Evolutionary conservation across 805 yeast species (phyloP).

Genomic region (Lachancea cidri): DNA sequence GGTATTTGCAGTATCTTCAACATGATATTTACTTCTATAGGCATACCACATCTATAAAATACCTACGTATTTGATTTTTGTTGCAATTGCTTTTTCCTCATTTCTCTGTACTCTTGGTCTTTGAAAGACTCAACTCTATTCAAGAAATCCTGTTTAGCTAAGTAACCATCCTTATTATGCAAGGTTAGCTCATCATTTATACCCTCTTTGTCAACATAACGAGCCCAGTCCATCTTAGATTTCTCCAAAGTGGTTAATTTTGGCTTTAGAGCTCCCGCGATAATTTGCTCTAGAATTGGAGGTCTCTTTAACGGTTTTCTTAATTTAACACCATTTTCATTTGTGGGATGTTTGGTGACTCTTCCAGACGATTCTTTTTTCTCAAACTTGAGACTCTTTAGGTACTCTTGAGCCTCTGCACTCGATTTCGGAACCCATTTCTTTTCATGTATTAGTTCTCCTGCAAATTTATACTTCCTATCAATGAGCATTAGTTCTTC

Average conservation of each 20-base stretch:
- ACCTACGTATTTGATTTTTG: slow-evolving; percentile 11
- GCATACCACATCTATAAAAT: slow-evolving; percentile 51
- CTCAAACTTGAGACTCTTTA: slow-evolving; percentile 46
- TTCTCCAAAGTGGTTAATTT: slow-evolving; percentile 90
- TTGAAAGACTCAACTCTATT: slow-evolving; percentile 55
- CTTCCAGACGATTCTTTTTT: slow-evolving; percentile 14
- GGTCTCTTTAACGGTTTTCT: slow-evolving; percentile 64
- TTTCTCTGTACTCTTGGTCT: slow-evolving; percentile 36
- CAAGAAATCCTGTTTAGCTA: slow-evolving; percentile 88
- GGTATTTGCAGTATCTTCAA: slow-evolving; percentile 82
- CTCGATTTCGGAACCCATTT: slow-evolving; percentile 71
- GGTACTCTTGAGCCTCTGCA: slow-evolving; percentile 82
- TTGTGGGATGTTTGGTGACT: neutral
- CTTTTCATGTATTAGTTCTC: slow-evolving; percentile 70
- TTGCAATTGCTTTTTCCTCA: slow-evolving; percentile 34
- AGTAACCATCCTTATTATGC: slow-evolving; percentile 84
- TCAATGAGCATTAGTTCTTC: slow-evolving; percentile 63
- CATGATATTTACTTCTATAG: slow-evolving; percentile 68
- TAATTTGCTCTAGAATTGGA: slow-evolving; percentile 70
- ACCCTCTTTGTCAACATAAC: slow-evolving; percentile 82
- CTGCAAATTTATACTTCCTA: slow-evolving; percentile 84
- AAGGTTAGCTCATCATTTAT: slow-evolving; percentile 75
- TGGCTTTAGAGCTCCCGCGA: slow-evolving; percentile 61
- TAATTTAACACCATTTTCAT: slow-evolving; percentile 35
- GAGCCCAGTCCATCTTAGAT: slow-evolving; percentile 91